A percentile compares a stretch with the other conserved stretches of the same genome.
These are phyloP conservation scores for Candida insectorum DNA, from an alignment of 805 yeast genomes.

Conservation along the genomic window DNA sequence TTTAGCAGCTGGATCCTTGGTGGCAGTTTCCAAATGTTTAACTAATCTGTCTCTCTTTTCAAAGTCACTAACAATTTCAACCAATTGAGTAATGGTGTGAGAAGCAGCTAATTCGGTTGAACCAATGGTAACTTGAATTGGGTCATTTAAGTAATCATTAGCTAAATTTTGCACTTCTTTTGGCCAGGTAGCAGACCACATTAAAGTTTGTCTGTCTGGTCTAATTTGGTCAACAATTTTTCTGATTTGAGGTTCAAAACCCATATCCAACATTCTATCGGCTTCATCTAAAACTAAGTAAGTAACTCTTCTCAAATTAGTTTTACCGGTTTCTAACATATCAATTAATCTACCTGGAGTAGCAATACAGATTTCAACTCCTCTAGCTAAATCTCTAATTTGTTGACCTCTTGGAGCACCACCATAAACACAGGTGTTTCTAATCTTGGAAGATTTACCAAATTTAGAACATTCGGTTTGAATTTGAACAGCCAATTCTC, in stretches of 20 bases:
- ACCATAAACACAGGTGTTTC: constrained; percentile 97
- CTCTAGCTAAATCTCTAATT: constrained; percentile 92
- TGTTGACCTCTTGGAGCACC: constrained; percentile 99
- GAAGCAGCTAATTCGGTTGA: constrained; percentile 95
- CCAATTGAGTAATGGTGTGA: constrained; percentile 89
- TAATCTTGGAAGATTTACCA: constrained; percentile 85
- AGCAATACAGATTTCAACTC: constrained; percentile 94
- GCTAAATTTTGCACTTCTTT: constrained; percentile 94
- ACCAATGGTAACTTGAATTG: constrained; percentile 95
- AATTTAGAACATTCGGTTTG: constrained; percentile 95
- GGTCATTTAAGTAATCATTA: constrained; percentile 85
- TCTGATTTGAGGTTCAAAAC: constrained; percentile 99
- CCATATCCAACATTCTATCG: constrained; percentile 99
- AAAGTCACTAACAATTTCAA: constrained; percentile 86
- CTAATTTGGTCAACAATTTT: constrained; percentile 97
- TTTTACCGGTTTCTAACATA: constrained; percentile 92
- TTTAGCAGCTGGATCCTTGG: constrained; percentile 68
- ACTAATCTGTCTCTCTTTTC: constrained; percentile 91
- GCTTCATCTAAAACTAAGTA: constrained; percentile 98
- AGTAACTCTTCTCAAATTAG: constrained; percentile 93
- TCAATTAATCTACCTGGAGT: constrained; percentile 99
- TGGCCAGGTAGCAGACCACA: constrained; percentile 99
- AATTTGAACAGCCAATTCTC: constrained; percentile 98
- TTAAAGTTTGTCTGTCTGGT: constrained; percentile 98
- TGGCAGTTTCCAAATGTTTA: constrained; percentile 79